Evolutionary conservation across 495 filamentous ascomycete species (phyloP), one percentile per base, ranked within the genome.

Genomic region (Thermochaetoides thermophila): DNA sequence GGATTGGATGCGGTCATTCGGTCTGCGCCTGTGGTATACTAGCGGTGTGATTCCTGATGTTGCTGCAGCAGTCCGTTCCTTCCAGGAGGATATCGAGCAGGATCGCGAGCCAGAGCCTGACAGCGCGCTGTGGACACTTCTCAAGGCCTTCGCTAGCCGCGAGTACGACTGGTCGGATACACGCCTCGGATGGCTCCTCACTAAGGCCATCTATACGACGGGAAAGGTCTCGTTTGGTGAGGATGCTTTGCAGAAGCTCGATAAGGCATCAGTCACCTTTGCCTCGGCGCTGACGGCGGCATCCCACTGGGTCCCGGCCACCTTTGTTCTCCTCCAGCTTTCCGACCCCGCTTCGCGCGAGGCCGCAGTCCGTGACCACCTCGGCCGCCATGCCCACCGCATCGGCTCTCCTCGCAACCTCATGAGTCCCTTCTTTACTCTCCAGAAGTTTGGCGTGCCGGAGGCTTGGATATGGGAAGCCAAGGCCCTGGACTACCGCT

Each of bases 1-100:
- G 20, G 78, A 91, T 50, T 97, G 89, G 89, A 71, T 78, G 53
- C 84, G 89, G 43, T 77, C 84, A 1, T 93, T 97, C 50, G 91
- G 82, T 10, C 66, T 97, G 14, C 73, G 85, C 30, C 66, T 96
- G 7, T 93, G 80, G 75, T 95, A 93, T 52, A 81, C 74, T 27
- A 61, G 66, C 7, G 37, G 32, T 0, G 17, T 28, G 29, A 15
- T 37, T 29, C 73, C 82, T 22, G 63, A 71, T 24, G 62, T 92
- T 21, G 71, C 77, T 32, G 63, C 60, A 29, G 85, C 84, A 7
- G 72, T 93, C 13, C 55, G 65, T 17, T 68, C 67, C 12, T 94
- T 78, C 53, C 57, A 66, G 28, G 49, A 72, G 16, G 81, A 93
- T 44, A 59, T 93, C 5, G 60, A 64, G 44, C 63, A 68, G 43